Conservation (phyloP, 495 filamentous ascomycete species). For the Letharia columbiana region DNA sequence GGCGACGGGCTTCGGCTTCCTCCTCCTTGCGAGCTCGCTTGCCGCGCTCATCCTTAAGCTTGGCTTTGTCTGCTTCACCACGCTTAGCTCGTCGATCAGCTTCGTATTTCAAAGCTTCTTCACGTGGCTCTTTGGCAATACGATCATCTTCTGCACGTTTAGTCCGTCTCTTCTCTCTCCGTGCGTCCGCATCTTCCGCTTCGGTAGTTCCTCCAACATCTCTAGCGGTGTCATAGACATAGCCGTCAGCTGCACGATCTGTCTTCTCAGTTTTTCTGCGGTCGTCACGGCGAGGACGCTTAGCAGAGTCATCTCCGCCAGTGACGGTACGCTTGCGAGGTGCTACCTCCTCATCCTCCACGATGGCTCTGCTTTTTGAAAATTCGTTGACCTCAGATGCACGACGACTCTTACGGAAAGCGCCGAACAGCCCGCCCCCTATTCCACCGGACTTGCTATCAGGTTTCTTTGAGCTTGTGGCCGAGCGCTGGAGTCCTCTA, state of each 20-base stretch:
- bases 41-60: conserved; percentile 35
- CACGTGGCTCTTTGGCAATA: conserved; percentile 28
- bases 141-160: conserved; percentile 34
- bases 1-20: conserved; percentile 38
- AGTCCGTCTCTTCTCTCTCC: conserved; percentile 42
- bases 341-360: conserved; percentile 23
- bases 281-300: conserved; percentile 37
- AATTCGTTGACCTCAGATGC: conserved; percentile 19
- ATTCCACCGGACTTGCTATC: conserved; percentile 38
- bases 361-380: conserved; percentile 19
- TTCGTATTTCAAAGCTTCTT: conserved; percentile 33
- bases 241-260: conserved; percentile 40
- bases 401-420: conserved; percentile 33
- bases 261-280: conserved; percentile 35
- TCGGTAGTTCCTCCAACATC: conserved; percentile 35
- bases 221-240: conserved; percentile 35
- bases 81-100: conserved; percentile 39
- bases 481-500: conserved; percentile 42
- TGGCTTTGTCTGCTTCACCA: conserved; percentile 35
- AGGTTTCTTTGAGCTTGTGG: conserved; percentile 39
- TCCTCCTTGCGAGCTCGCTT: conserved; percentile 40
- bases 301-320: conserved; percentile 35
- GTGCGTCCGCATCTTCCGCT: conserved; percentile 43
- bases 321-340: conserved; percentile 25
- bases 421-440: conserved; percentile 40